Percentiles rank a stretch among this genome's conserved stretches.
Conservation (phyloP, 2,329 filamentous ascomycete species). For the Nemania serpens region DNA sequence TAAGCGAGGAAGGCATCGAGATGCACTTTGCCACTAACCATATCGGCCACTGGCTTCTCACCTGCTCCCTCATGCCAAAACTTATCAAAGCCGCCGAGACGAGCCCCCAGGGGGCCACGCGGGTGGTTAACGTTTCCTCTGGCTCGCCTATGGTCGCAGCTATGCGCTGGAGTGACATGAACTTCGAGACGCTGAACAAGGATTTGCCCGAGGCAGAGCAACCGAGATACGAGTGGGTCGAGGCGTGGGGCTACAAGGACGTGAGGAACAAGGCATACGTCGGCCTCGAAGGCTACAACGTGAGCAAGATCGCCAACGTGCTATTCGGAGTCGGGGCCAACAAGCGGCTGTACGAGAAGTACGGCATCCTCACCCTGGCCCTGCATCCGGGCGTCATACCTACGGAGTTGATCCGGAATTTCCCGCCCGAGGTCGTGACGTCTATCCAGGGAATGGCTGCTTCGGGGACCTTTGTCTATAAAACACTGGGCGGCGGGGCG, state of each 20-base stretch:
- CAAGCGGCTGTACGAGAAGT: constrained; percentile 38
- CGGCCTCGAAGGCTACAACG: constrained; percentile 42
- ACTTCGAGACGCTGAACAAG: constrained; percentile 42
- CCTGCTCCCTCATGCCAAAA: constrained; percentile 51
- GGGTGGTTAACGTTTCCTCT: constrained; percentile 50
- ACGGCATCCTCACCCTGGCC: constrained; percentile 42
- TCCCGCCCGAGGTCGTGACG: constrained; percentile 21
- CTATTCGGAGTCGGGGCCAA: constrained; percentile 40
- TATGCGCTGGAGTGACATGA: constrained; percentile 45
- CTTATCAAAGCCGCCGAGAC: constrained; percentile 42
- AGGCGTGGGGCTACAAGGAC: constrained; percentile 33
- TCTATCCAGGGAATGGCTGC: constrained; percentile 23
- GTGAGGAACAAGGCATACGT: constrained; percentile 38
- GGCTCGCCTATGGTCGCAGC: constrained; percentile 31
- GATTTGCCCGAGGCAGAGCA: constrained; percentile 41
- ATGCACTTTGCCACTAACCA: constrained; percentile 52
- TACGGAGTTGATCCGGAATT: constrained; percentile 40
- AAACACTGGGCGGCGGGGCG: constrained; percentile 31
- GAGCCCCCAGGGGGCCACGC: constrained; percentile 33
- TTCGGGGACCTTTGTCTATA: constrained; percentile 11
- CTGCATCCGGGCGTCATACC: constrained; percentile 43
- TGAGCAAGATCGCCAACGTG: constrained; percentile 44
- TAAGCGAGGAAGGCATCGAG: constrained; percentile 50
- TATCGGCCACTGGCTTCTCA: constrained; percentile 52
- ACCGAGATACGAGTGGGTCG: constrained; percentile 35